Conservation (phyloP, 305 asterid genomes). For the Fraxinus baroniana region DNA sequence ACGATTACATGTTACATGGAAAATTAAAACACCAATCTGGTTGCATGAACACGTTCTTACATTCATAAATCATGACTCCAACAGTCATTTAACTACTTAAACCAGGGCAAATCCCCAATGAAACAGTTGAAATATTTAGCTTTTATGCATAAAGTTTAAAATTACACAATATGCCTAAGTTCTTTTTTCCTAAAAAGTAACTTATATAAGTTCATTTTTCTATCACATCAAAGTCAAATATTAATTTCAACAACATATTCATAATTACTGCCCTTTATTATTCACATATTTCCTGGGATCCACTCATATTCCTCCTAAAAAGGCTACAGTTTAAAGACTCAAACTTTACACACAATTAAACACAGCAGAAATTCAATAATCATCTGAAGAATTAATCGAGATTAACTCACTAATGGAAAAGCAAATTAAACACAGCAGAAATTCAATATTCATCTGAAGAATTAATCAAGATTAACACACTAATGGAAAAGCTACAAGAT, state of each 20-base stretch:
- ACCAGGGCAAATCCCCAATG: slow-evolving; percentile 12
- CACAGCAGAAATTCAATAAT: slow-evolving; percentile 3
- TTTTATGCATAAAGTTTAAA: slow-evolving; percentile 1
- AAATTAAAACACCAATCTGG: not conserved
- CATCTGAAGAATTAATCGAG: not conserved
- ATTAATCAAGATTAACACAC: not conserved
- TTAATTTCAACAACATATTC: not conserved
- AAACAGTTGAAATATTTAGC: not conserved
- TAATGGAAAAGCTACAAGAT: not conserved
- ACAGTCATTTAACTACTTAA: not conserved
- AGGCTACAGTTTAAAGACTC: not conserved
- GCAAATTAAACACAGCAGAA: not conserved
- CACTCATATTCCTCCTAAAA: not conserved
- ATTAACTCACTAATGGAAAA: not conserved
- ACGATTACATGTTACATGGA: no score
- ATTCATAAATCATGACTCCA: not conserved
- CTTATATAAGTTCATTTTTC: not conserved
- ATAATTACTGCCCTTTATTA: not conserved
- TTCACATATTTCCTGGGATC: not conserved
- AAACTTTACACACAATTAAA: not conserved
- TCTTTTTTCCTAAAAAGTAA: not conserved
- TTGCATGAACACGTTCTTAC: not conserved
- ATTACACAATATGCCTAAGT: not conserved
- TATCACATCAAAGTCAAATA: not conserved
- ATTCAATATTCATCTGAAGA: not conserved